Evolutionary conservation across 2,329 filamentous ascomycete species (phyloP), one percentile per base, ranked within the genome.

Genomic region (Botrytis hyacinthi): DNA sequence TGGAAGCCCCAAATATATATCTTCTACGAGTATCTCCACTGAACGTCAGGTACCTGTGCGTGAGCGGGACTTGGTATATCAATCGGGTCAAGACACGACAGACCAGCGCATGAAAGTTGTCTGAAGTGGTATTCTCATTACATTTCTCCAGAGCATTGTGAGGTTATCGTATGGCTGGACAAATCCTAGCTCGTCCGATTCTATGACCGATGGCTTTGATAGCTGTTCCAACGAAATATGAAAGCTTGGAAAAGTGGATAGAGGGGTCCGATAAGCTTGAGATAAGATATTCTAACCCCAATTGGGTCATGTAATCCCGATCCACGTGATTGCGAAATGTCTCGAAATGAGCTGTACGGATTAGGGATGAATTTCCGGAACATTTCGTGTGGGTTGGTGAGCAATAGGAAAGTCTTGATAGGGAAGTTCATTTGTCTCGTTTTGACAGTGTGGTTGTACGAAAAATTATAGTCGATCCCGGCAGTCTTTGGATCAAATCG

Each of bases 11-110:
- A 73, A 74, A 61, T 76, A 74, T 59, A 73, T 76, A 77, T 76
- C 77, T 74, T 72, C 51, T 67, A 73, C 67, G 48, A 26, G 14
- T 51, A 72, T 66, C 71, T 46, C 71, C 42, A 73, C 32, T 42
- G 59, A 68, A 61, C 35, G 63, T 59, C 37, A 69, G 66, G 48
- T 69, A 69, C 66, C 35, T 70, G 65, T 62, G 46, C 54, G 57
- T 46, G 57, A 32, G 75, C 77, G 78, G 78, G 78, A 80, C 75
- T 76, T 74, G 51, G 71, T 78, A 75, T 79, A 78, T 78, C 75
- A 78, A 80, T 80, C 73, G 75, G 76, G 78, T 76, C 75, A 73
- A 73, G 63, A 69, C 51, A 73, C 26, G 63, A 73, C 62, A 72
- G 37, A 26, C 67, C 29, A 46, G 46, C 62, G 67, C 63, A 48